Evolutionary conservation across 2,329 filamentous ascomycete genomes (phyloP).

Genomic region (Talaromyces sp.): DNA sequence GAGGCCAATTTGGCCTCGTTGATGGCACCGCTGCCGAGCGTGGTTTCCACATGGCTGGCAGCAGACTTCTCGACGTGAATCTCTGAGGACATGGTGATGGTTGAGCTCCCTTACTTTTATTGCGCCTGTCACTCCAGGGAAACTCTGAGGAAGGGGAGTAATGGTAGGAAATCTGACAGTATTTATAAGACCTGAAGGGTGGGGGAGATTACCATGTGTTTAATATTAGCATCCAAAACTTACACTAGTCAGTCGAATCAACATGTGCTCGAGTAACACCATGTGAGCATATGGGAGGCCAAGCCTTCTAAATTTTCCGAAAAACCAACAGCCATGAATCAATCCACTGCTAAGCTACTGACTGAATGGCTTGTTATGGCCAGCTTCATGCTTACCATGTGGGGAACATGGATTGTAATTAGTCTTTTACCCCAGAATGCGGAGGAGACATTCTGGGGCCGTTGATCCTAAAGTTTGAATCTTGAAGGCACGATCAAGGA

Average conservation of each 20-base stretch:
- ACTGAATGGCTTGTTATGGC: not conserved
- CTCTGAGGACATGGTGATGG: slow-evolving; percentile 10
- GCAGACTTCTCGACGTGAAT: slow-evolving; percentile 26
- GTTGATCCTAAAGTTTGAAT: not conserved
- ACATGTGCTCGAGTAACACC: not conserved
- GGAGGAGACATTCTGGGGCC: not conserved
- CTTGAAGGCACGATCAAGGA: not conserved
- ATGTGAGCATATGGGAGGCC: not conserved
- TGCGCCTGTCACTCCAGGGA: not conserved
- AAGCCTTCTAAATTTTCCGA: not conserved
- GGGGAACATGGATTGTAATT: not conserved
- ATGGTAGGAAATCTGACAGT: not conserved
- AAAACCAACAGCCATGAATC: not conserved
- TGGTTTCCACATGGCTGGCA: slow-evolving; percentile 27
- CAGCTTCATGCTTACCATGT: not conserved
- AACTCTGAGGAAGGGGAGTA: not conserved
- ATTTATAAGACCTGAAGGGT: not conserved
- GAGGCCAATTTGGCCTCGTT: slow-evolving; percentile 42
- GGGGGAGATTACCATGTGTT: not conserved
- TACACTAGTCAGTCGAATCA: not conserved
- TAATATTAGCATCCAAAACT: not conserved
- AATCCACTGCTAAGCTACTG: not conserved
- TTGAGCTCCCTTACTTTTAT: not conserved
- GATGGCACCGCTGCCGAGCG: slow-evolving; percentile 28
- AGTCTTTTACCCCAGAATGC: slow-evolving; percentile 1